Evolutionary conservation across 169 alveolate genomes (phyloP).

Genomic region (Plasmodium malariae): DNA sequence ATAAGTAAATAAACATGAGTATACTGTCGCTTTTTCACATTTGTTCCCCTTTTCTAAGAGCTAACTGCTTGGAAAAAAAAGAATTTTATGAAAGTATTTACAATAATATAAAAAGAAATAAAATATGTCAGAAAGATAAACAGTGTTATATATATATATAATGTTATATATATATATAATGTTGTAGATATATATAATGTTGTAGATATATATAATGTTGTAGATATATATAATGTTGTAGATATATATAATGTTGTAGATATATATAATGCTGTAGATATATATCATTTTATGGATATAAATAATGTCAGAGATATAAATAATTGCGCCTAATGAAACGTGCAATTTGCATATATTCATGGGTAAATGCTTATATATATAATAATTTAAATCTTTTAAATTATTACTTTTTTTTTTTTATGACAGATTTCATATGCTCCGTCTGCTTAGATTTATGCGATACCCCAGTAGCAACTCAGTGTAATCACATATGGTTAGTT

Average conservation of each 20-base stretch:
- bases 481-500: conserved; percentile 75
- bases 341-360: background rate
- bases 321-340: background rate
- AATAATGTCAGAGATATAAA: too few relatives aligned
- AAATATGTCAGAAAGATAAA: background rate
- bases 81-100: conserved; percentile 57
- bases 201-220: too few relatives aligned
- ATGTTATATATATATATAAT: too few relatives aligned
- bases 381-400: background rate
- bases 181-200: too few relatives aligned
- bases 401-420: background rate
- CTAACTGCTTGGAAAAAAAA: conserved; percentile 53
- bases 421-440: conserved; percentile 69
- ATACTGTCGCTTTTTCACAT: conserved; percentile 73
- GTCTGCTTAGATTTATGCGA: conserved; percentile 75
- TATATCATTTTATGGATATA: too few relatives aligned
- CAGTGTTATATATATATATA: too few relatives aligned
- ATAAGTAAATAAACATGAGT: conserved; percentile 60
- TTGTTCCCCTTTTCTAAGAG: conserved; percentile 50
- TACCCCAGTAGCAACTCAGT: conserved; percentile 56
- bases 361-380: background rate
- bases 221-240: too few relatives aligned
- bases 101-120: background rate
- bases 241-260: too few relatives aligned
- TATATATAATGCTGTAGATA: too few relatives aligned